These are phyloP conservation scores for Cercophora newfieldiana DNA, from an alignment of 495 filamentous ascomycete genomes.

Conservation along the genomic window DNA sequence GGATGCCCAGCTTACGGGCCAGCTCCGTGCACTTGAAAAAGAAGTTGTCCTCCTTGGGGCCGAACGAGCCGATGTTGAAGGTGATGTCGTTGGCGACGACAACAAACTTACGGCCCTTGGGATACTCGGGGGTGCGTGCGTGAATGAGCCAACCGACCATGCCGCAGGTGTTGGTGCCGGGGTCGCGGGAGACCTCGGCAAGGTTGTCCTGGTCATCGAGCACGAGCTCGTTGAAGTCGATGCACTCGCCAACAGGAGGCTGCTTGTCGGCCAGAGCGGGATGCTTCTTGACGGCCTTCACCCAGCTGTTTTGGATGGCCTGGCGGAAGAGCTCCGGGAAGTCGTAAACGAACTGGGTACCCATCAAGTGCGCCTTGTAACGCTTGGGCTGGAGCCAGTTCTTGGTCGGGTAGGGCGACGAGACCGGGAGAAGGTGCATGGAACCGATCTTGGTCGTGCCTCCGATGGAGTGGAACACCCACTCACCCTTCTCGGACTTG, in stretches of 20 bases:
- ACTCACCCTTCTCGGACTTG: conserved; percentile 95
- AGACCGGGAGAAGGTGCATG: conserved; percentile 90
- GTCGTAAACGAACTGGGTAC: conserved; percentile 98
- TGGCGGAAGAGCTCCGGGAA: conserved; percentile 99
- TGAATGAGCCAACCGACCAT: conserved; percentile 99
- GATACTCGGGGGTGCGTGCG: conserved; percentile 97
- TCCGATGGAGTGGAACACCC: conserved; percentile 97
- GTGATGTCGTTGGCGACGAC: conserved; percentile 99
- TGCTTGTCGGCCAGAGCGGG: conserved; percentile 74
- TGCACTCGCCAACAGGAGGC: conserved; percentile 84
- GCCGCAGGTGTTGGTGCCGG: conserved; percentile 91
- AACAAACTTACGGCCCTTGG: conserved; percentile 85
- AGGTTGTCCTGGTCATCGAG: conserved; percentile 91
- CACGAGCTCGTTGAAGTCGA: conserved; percentile 91
- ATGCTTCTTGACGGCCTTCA: conserved; percentile 66
- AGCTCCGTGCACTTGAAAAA: conserved; percentile 99
- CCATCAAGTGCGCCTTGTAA: conserved; percentile 99
- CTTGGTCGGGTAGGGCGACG: conserved; percentile 94
- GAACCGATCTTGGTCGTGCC: conserved; percentile 91
- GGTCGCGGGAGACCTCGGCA: conserved; percentile 87
- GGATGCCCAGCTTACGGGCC: conserved; percentile 88
- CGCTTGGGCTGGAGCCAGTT: conserved; percentile 98
- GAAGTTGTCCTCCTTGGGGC: conserved; percentile 93
- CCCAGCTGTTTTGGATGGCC: conserved; percentile 95
- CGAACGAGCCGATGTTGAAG: conserved; percentile 97